Evolutionary conservation across 2,329 filamentous ascomycete genomes (phyloP), one percentile per base, ranked within the genome.

Genomic region (Acrocalymma vagum): DNA sequence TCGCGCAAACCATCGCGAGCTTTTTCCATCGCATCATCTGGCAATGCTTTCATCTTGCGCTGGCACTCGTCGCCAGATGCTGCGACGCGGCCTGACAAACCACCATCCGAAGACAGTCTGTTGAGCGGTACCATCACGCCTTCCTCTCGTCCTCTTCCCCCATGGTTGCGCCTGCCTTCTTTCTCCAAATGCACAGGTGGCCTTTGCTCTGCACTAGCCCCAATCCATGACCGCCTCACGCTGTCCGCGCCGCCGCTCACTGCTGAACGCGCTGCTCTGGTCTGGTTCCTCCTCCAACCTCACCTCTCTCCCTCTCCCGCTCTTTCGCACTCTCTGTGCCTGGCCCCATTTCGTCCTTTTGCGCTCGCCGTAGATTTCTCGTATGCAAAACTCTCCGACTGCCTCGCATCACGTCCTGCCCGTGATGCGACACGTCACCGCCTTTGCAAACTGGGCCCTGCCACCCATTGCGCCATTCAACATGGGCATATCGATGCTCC

Each of bases 161-260:
- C n/a, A n/a, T n/a, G n/a, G 42, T 49, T 34, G 51, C 47, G 32
- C 32, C 48, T 52, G 48, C 45, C 32, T 40, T 48, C 40, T 48
- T 44, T 37, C 47, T 31, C 15, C 21, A 40, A 26, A 42, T 42
- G 38, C 45, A 48, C n/a, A 44, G 34, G 51, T 56, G 50, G 50
- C 50, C 52, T 53, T 35, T 46, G 50, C 37, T 31, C 30, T 28
- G 42, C 50, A 42, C 55, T 60, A 57, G 45, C 35, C 49, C 40
- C 40, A 25, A 37, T 54, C 41, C 42, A 48, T 53, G 49, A 56
- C 53, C 51, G 53, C 51, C 42, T 53, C 48, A 48, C 36, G n/a
- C n/a, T 41, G 43, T 46, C 41, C 39, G 39, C 31, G 34, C 35
- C 28, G 31, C 35, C 39, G 16, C 37, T 21, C 10, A 5, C n/a